These are phyloP conservation scores for Auricularia auricula-judae DNA, from an alignment of 768 basidiomycete genomes.

Conservation along the genomic window DNA sequence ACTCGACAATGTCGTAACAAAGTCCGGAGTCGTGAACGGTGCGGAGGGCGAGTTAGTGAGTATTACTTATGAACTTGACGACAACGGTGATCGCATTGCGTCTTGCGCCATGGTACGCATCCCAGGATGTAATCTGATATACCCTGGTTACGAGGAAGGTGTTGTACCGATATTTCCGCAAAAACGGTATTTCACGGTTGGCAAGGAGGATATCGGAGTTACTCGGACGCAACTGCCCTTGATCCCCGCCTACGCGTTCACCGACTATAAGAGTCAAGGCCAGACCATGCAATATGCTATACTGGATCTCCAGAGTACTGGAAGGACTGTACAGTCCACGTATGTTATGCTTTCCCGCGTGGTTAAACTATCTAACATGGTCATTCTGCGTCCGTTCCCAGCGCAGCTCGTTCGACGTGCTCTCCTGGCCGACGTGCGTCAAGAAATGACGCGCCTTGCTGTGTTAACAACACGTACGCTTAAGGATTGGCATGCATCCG, in stretches of 20 bases:
- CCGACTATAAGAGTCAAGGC: constrained; percentile 6
- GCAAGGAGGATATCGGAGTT: background rate
- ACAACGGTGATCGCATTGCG: background rate
- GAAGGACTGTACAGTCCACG: background rate
- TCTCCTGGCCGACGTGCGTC: too few species aligned
- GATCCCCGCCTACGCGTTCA: constrained; percentile 5
- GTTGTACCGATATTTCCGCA: background rate
- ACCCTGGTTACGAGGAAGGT: background rate
- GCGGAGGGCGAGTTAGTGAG: background rate
- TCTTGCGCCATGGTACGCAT: background rate
- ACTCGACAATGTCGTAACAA: background rate
- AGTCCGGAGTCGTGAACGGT: constrained; percentile 1
- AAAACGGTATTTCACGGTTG: background rate
- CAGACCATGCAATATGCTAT: background rate
- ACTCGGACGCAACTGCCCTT: background rate
- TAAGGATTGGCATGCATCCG: too few species aligned
- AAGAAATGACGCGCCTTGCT: too few species aligned
- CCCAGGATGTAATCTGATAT: background rate
- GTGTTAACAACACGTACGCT: too few species aligned
- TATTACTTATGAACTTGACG: background rate
- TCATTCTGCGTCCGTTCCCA: background rate
- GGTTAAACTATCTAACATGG: background rate
- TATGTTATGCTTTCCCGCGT: constrained; percentile 8
- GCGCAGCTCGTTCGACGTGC: too few species aligned
- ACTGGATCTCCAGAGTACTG: background rate